A percentile compares a stretch with the other conserved stretches of the same genome.
These are phyloP conservation scores for Kwoniella dejecticola DNA, from an alignment of 768 basidiomycete genomes.

Conservation along the genomic window DNA sequence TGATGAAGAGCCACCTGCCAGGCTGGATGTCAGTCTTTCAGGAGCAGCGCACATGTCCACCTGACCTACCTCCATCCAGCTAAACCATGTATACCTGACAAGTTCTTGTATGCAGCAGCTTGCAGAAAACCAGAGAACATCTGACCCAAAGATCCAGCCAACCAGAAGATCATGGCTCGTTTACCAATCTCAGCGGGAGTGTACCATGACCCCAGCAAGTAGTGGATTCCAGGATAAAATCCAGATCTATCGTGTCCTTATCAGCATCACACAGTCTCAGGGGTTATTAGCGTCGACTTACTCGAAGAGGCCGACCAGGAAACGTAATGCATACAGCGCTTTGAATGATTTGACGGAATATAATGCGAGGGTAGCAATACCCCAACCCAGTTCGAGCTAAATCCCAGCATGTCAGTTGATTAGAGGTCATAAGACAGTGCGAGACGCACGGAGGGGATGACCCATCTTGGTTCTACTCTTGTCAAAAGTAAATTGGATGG, in stretches of 20 bases:
- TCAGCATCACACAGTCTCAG: background rate
- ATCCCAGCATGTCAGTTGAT: background rate
- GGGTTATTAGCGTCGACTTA: conserved; percentile 3
- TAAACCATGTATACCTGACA: conserved; percentile 36
- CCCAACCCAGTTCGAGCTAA: conserved; percentile 46
- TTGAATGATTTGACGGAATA: conserved; percentile 43
- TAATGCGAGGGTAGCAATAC: conserved; percentile 41
- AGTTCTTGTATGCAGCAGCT: conserved; percentile 43
- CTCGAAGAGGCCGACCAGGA: conserved; percentile 52
- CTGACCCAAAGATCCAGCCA: conserved; percentile 37
- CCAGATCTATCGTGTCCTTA: conserved; percentile 22
- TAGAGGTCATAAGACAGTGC: background rate
- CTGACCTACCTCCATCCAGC: conserved; percentile 28
- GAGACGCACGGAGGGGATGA: conserved; percentile 36
- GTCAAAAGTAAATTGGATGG: conserved; percentile 45
- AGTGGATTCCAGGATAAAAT: conserved; percentile 52
- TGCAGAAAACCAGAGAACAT: conserved; percentile 48
- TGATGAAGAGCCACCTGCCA: conserved; percentile 37
- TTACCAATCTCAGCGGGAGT: conserved; percentile 48
- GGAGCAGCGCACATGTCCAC: background rate
- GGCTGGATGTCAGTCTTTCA: background rate
- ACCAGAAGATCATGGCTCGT: conserved; percentile 48
- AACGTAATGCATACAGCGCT: conserved; percentile 45
- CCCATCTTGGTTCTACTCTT: conserved; percentile 44
- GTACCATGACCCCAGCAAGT: conserved; percentile 51